Evolutionary conservation across 176 grass and related monocot genomes (phyloP), one percentile per base, ranked within the genome.

Genomic region (Typha latifolia): DNA sequence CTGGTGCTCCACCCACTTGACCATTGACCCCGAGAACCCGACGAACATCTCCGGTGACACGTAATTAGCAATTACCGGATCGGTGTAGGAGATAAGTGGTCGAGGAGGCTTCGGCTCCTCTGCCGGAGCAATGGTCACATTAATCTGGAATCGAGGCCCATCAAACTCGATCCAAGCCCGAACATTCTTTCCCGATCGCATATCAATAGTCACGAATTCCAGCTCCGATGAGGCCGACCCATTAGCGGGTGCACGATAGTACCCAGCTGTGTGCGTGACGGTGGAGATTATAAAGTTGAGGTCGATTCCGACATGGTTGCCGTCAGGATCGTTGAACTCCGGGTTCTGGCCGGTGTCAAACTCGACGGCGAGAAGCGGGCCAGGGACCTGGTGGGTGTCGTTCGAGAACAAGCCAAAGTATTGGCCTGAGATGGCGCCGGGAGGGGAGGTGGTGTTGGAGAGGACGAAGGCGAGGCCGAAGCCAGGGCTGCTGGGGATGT

Each of bases 161-260:
- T 66, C 24, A 1, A 75, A 84, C 8, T 79, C 67, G 12, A 84
- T 51, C 82, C 76, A 84, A 15, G 71, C 82, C 62, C 79, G 76
- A 49, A 79, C 79, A 1, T 23, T 19, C 1, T 78, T 12, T 9
- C 23, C 32, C 2, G 34, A 37, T 37, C 34, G 4, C 34, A 37
- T 37, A 37, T 37, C 34, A 37, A 37, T 37, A 2, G 34, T 37
- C 34, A 37, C 34, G 4, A 37, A 37, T 37, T 37, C 34, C 34
- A 37, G 34, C 4, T 37, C 49, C 34, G 32, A 15, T 8, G 4
- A 84, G 81, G 21, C 34, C 49, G 3, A 84, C 18, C 3, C 64
- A 49, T 9, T 65, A 29, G 24, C 69, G 74, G 1, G 3, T 32
- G 19, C 50, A 21, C 14, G 13, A 12, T 70, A 71, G 27, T 74